phyloP scores from a whole-genome alignment of 331 rosid genomes.

The Telfairia occidentalis region DNA sequence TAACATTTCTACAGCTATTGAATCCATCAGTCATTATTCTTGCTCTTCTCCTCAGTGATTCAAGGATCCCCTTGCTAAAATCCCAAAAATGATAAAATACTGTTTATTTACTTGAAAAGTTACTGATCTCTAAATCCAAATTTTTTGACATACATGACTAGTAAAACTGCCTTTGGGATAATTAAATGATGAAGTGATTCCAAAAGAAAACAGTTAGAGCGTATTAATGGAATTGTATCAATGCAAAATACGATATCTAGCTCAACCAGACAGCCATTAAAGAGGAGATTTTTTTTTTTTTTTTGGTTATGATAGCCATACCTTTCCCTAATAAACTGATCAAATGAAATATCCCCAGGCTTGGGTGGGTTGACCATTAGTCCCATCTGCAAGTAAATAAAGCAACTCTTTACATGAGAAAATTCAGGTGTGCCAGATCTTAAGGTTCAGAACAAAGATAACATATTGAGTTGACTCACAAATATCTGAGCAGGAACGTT shows the following conservation, averaged over 20 bases:
- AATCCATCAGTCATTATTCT: slow-evolving; percentile 93
- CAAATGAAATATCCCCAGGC: slow-evolving; percentile 94
- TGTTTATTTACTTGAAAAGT: neutral
- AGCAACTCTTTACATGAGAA: slow-evolving; percentile 14
- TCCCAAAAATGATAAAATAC: slow-evolving; percentile 7
- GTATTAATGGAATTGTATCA: neutral
- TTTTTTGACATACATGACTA: neutral
- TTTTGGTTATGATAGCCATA: slow-evolving; percentile 19
- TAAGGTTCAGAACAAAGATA: neutral
- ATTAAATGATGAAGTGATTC: neutral
- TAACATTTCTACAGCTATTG: slow-evolving; percentile 93
- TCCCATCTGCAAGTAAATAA: slow-evolving; percentile 64
- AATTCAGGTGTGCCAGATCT: neutral
- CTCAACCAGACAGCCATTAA: neutral
- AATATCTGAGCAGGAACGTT: slow-evolving; percentile 98
- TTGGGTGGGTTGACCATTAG: slow-evolving; percentile 84
- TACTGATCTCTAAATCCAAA: neutral
- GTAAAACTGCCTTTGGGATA: neutral
- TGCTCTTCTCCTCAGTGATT: slow-evolving; percentile 88
- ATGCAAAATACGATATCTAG: neutral
- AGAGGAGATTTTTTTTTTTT: neutral
- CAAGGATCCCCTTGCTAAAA: slow-evolving; percentile 74
- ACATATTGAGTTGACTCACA: slow-evolving; percentile 43
- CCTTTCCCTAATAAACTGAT: slow-evolving; percentile 77
- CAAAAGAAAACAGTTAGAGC: neutral